Percentiles rank a stretch among this genome's conserved stretches.
phyloP scores from a whole-genome alignment of 495 filamentous ascomycete species.

The Saxispiralis lemnorum region DNA sequence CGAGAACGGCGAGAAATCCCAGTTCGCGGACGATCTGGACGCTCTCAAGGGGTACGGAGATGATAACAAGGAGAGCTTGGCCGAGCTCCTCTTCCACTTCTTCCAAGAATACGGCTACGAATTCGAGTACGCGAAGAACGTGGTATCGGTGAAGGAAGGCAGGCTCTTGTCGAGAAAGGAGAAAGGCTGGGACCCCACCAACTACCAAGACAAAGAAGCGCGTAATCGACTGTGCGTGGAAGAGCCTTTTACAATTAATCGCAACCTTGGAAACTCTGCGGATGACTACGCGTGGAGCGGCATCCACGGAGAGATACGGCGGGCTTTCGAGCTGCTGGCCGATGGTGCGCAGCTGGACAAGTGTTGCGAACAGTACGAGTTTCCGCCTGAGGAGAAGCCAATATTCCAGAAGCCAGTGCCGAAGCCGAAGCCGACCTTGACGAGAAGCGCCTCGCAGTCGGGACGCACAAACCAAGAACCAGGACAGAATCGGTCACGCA shows the following conservation, averaged over 20 bases:
- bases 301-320: constrained; percentile 71
- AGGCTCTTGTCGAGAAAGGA: constrained; percentile 64
- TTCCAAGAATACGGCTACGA: constrained; percentile 90
- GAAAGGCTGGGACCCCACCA: constrained; percentile 63
- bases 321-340: constrained; percentile 65
- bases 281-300: constrained; percentile 86
- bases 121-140: constrained; percentile 68
- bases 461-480: constrained; percentile 16
- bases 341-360: constrained; percentile 51
- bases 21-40: constrained; percentile 73
- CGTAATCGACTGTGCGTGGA: constrained; percentile 75
- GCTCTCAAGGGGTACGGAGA: constrained; percentile 53
- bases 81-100: constrained; percentile 75
- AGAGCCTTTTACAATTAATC: constrained; percentile 81
- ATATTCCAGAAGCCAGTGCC: constrained; percentile 55
- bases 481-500: constrained; percentile 24
- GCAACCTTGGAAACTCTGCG: constrained; percentile 94
- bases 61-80: constrained; percentile 66
- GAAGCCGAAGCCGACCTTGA: constrained; percentile 41
- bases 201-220: constrained; percentile 36
- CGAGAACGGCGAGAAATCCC: constrained; percentile 44
- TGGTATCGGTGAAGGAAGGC: constrained; percentile 75
- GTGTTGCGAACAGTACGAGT: constrained; percentile 71
- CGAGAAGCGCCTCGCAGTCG: constrained; percentile 33
- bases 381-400: constrained; percentile 65